Base-by-base conservation (phyloP, 345 rosid genomes). In the Sonneratia caseolaris region DNA sequence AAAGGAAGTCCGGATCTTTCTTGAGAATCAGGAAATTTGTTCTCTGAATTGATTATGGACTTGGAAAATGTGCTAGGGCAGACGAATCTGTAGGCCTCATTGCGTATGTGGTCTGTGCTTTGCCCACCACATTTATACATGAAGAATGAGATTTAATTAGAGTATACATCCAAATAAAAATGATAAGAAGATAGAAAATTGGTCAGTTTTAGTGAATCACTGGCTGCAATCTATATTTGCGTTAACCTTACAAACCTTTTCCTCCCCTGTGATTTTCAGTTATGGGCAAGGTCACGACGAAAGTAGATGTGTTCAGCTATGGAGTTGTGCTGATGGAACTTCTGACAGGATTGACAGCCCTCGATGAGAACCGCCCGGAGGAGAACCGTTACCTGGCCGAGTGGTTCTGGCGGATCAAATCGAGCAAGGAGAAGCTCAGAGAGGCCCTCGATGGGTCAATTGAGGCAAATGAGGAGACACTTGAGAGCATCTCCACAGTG, bases 271-370 rank as follows among this genome's bases (percentile, higher is more conserved):
- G 51, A 4, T 27, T 76, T 79, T 72, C 75, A 84, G 88, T 82
- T 59, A 84, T 79, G 82, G 88, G 88, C 62, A 84, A 82, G 79
- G 76, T 84, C 71, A 84, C 88, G 24, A 84, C 88, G 7, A 84
- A 82, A 74, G 80, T 56, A 47, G 88, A 84, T 53, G 88, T 82
- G 15, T 84, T 80, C 82, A 78, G 84, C 77, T 84, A 75, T 15
- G 86, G 88, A 24, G 88, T 82, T 51, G 88, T 84, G 22, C 68
- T 84, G 69, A 85, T 85, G 84, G 84, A 85, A 47, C 80, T 85
- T 35, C 66, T 85, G 72, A 85, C 88, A 0, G 84, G 88, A 56
- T 48, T 82, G 48, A 78, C 73, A 19, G 88, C 88, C 18, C 84
- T 85, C 3, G 86, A 76, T 1, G 86, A 82, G 75, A 73, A 67